phyloP scores from a whole-genome alignment of 129 eudicot species.

The Oenanthe sinensis region DNA sequence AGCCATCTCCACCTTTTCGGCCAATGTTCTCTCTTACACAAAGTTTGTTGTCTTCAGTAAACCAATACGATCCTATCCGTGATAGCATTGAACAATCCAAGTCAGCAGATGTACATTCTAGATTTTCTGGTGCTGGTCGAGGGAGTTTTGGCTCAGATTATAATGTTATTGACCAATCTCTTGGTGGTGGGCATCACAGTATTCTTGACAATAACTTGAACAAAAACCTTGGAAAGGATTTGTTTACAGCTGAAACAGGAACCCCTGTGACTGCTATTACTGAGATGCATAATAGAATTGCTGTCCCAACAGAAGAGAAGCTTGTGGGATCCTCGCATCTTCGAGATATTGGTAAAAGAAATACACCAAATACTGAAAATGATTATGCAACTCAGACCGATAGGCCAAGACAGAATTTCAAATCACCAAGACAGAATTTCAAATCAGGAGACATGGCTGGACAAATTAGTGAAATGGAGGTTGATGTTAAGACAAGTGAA shows the following conservation, averaged over 20 bases:
- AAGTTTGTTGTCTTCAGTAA: slow-evolving; percentile 33
- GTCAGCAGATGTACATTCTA: slow-evolving; percentile 20
- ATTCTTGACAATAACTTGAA: slow-evolving; percentile 17
- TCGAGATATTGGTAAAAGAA: slow-evolving; percentile 24
- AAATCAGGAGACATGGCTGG: slow-evolving; percentile 29
- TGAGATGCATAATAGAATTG: slow-evolving; percentile 18
- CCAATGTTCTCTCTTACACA: slow-evolving; percentile 47
- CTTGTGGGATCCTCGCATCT: slow-evolving; percentile 21
- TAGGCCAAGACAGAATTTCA: slow-evolving; percentile 15
- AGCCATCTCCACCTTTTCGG: slow-evolving; percentile 67
- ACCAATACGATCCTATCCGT: slow-evolving; percentile 51
- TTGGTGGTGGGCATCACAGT: slow-evolving; percentile 22
- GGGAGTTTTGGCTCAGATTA: slow-evolving; percentile 22
- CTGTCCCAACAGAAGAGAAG: slow-evolving; percentile 30
- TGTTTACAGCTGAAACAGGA: slow-evolving; percentile 16
- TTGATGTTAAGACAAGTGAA: slow-evolving; percentile 37
- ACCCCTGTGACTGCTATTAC: slow-evolving; percentile 20
- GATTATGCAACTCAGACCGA: slow-evolving; percentile 19
- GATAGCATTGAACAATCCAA: slow-evolving; percentile 48
- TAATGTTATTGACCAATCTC: slow-evolving; percentile 22
- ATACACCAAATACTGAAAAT: slow-evolving; percentile 21
- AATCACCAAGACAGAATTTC: slow-evolving; percentile 16
- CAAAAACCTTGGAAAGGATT: slow-evolving; percentile 20
- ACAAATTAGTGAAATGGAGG: slow-evolving; percentile 25
- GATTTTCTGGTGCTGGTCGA: slow-evolving; percentile 29